A percentile compares a stretch with the other conserved stretches of the same genome.
phyloP scores from a whole-genome alignment of 768 basidiomycete genomes.

The Auricularia cornea region DNA sequence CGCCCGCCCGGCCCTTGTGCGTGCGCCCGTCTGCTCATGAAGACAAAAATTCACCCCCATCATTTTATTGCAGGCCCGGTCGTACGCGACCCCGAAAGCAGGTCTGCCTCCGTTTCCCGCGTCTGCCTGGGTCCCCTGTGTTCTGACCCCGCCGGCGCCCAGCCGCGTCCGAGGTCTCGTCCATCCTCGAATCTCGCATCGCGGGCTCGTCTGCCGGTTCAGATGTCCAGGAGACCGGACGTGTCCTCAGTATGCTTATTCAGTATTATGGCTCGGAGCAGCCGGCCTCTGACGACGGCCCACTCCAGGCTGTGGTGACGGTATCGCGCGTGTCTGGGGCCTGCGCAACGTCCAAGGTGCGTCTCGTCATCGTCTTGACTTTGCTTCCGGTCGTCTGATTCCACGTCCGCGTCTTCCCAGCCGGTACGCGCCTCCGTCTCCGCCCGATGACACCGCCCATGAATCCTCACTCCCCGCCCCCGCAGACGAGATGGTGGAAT shows the following conservation, averaged over 20 bases:
- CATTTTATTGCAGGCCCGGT: slow-evolving; percentile 37
- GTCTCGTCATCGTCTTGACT: slow-evolving; percentile 11
- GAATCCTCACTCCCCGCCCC: slow-evolving; percentile 13
- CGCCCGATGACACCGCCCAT: background rate
- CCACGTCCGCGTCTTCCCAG: slow-evolving; percentile 8
- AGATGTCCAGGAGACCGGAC: slow-evolving; percentile 98
- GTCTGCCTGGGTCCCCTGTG: slow-evolving; percentile 11
- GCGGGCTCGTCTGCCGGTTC: slow-evolving; percentile 82
- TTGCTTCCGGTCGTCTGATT: slow-evolving; percentile 4
- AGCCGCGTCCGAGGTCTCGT: slow-evolving; percentile 99
- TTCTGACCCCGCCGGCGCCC: slow-evolving; percentile 28
- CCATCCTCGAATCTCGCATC: slow-evolving; percentile 98
- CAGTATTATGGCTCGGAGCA: slow-evolving; percentile 10
- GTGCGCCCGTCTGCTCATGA: background rate
- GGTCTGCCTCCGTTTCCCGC: slow-evolving; percentile 43
- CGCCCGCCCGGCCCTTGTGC: slow-evolving; percentile 15
- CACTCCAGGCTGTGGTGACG: slow-evolving; percentile 91
- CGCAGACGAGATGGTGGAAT: slow-evolving; percentile 99
- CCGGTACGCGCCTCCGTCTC: slow-evolving; percentile 15
- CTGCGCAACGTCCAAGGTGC: slow-evolving; percentile 95
- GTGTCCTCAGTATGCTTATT: slow-evolving; percentile 79
- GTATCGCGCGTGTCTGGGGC: slow-evolving; percentile 98
- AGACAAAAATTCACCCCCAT: too few relatives aligned
- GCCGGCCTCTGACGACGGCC: slow-evolving; percentile 15
- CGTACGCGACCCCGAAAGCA: slow-evolving; percentile 98